These are phyloP conservation scores for Neofusicoccum cordaticola DNA, from an alignment of 2,329 filamentous ascomycete species.

Conservation along the genomic window DNA sequence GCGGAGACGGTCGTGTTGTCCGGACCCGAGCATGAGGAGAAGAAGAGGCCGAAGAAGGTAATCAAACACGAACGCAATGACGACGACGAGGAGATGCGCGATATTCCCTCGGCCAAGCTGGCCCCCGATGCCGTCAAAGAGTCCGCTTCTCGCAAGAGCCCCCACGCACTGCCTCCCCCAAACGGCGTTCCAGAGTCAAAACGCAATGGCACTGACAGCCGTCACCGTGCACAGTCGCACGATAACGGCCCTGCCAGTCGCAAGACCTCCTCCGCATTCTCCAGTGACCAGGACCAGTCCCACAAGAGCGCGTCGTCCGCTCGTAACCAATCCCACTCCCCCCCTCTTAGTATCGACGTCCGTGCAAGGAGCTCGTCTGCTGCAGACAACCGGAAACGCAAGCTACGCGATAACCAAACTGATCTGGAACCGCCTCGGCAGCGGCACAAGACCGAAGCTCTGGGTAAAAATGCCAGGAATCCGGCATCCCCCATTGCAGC, in stretches of 20 bases:
- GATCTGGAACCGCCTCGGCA: conserved; percentile 39
- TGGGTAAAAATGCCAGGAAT: conserved; percentile 24
- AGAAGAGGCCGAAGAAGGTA: conserved; percentile 26
- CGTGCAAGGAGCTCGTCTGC: conserved; percentile 38
- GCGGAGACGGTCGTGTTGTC: conserved; percentile 50
- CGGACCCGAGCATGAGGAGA: conserved; percentile 15
- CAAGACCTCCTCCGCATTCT: conserved; percentile 14
- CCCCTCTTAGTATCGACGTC: not conserved
- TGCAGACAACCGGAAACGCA: conserved; percentile 40
- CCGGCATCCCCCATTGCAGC: conserved; percentile 34
- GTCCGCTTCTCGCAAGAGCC: not conserved
- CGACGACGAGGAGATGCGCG: conserved; percentile 25
- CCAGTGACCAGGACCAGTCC: conserved; percentile 14
- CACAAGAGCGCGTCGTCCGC: conserved; percentile 1
- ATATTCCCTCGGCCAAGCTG: conserved; percentile 6
- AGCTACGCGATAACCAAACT: conserved; percentile 34
- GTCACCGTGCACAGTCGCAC: conserved; percentile 6
- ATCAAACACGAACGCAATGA: conserved; percentile 41
- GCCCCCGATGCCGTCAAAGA: not conserved
- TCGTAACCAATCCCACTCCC: conserved; percentile 11
- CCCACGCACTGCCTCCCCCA: not conserved
- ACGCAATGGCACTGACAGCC: conserved; percentile 2
- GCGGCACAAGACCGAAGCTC: conserved; percentile 36
- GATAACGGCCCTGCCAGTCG: conserved; percentile 6
- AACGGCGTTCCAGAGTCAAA: conserved; percentile 11